These are phyloP conservation scores for Naganishia sp. DNA, from an alignment of 1,284 basidiomycete genomes.

Conservation along the genomic window DNA sequence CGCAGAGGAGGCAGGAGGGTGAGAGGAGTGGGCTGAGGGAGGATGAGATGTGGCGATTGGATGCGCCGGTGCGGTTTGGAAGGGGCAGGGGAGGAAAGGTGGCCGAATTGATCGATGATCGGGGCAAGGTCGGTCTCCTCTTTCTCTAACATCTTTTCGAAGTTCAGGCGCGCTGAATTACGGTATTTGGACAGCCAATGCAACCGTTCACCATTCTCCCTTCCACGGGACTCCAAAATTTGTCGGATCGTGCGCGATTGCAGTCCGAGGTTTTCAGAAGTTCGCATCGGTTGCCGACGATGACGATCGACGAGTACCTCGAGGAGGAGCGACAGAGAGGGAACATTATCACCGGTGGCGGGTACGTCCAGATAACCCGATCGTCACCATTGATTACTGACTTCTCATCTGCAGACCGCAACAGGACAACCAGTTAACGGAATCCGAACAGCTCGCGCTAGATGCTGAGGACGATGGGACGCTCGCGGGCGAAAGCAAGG, in stretches of 20 bases:
- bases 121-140: conserved; percentile 65
- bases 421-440: conserved; percentile 67
- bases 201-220: conserved; percentile 91
- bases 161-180: not conserved
- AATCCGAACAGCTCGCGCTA: conserved; percentile 71
- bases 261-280: conserved; percentile 81
- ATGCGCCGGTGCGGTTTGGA: conserved; percentile 56
- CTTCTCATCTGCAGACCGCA: conserved; percentile 61
- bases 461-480: conserved; percentile 85
- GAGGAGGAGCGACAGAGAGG: conserved; percentile 80
- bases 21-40: conserved; percentile 40
- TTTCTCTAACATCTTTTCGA: not conserved
- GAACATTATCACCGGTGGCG: conserved; percentile 82
- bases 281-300: conserved; percentile 85
- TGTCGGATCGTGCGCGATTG: conserved; percentile 66
- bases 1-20: conserved; percentile 28
- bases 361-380: conserved; percentile 60
- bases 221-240: conserved; percentile 55
- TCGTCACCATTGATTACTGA: conserved; percentile 14
- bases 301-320: conserved; percentile 95
- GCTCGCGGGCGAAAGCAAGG: conserved; percentile 65
- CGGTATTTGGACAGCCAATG: conserved; percentile 60
- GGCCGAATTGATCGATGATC: conserved; percentile 69
- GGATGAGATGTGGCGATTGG: conserved; percentile 75
- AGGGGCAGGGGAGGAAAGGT: conserved; percentile 47